These are phyloP conservation scores for Nakaseomyces delphensis DNA, from an alignment of 1,139 yeast species.

Conservation along the genomic window DNA sequence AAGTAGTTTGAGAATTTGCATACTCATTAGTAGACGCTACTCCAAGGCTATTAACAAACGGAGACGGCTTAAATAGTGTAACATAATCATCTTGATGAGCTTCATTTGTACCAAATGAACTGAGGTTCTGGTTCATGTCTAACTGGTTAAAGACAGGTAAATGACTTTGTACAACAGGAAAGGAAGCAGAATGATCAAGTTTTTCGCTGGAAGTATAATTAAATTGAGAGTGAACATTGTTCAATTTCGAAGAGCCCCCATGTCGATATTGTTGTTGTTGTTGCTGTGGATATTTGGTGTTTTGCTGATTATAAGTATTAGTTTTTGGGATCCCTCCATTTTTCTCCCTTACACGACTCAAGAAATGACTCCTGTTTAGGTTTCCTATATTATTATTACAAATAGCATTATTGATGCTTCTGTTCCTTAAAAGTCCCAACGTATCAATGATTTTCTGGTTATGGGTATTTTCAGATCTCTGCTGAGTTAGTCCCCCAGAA, in stretches of 20 bases:
- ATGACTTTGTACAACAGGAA: not conserved
- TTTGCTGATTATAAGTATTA: constrained; percentile 8
- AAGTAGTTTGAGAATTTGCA: not conserved
- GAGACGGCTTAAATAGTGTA: not conserved
- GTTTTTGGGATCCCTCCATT: not conserved
- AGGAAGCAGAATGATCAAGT: not conserved
- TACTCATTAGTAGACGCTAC: not conserved
- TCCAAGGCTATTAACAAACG: not conserved
- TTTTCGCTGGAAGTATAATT: constrained; percentile 14
- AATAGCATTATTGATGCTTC: constrained; percentile 5
- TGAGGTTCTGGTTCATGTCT: not conserved
- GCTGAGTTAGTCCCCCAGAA: not conserved
- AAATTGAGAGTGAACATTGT: constrained; percentile 23
- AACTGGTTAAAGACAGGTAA: not conserved
- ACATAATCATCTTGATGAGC: not conserved
- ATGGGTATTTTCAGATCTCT: not conserved
- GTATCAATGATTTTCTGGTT: not conserved
- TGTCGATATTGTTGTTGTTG: constrained; percentile 9
- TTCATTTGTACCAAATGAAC: not conserved
- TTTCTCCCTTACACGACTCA: not conserved
- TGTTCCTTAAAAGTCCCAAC: constrained; percentile 8
- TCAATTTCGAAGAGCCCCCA: constrained; percentile 17
- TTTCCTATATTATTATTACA: constrained; percentile 7
- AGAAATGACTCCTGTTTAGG: constrained; percentile 7
- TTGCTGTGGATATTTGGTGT: constrained; percentile 1